phyloP scores from a whole-genome alignment of 345 rosid genomes.

The Euclidium syriacum region DNA sequence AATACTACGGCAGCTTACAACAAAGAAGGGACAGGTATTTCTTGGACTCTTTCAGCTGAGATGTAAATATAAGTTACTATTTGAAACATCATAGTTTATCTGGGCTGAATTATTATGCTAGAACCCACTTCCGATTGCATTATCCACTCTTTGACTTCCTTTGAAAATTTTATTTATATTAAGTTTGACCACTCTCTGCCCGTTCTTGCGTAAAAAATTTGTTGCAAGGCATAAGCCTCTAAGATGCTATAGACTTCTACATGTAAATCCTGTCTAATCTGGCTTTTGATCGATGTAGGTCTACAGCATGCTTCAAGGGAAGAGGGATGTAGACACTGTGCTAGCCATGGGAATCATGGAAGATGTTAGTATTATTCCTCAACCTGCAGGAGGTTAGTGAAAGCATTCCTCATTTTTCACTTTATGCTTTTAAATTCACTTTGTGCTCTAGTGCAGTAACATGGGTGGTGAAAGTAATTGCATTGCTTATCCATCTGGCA shows the following conservation, averaged over 20 bases:
- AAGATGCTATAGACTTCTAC: slow-evolving; percentile 1
- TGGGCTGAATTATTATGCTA: background rate
- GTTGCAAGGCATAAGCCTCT: background rate
- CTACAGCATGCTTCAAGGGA: slow-evolving; percentile 93
- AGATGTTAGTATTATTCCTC: slow-evolving; percentile 92
- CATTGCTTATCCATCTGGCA: background rate
- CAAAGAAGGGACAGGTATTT: slow-evolving; percentile 92
- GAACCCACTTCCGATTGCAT: background rate
- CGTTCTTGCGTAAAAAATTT: background rate
- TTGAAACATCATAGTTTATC: background rate
- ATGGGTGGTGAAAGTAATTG: background rate
- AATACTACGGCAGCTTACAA: slow-evolving; percentile 84
- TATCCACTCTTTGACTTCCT: background rate
- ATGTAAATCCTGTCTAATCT: background rate
- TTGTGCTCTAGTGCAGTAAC: slow-evolving; percentile 1
- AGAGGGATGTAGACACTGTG: slow-evolving; percentile 88
- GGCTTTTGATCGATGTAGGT: slow-evolving; percentile 42
- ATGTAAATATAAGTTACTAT: background rate
- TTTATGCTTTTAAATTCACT: slow-evolving; percentile 5
- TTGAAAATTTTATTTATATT: background rate
- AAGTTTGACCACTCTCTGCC: background rate
- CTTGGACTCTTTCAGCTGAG: background rate
- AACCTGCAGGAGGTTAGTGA: slow-evolving; percentile 88
- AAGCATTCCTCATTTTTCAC: background rate
- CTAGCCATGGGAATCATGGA: slow-evolving; percentile 95